These are phyloP conservation scores for Pythium rishiriense DNA, from an alignment of 352 stramenopile genomes.

Conservation along the genomic window DNA sequence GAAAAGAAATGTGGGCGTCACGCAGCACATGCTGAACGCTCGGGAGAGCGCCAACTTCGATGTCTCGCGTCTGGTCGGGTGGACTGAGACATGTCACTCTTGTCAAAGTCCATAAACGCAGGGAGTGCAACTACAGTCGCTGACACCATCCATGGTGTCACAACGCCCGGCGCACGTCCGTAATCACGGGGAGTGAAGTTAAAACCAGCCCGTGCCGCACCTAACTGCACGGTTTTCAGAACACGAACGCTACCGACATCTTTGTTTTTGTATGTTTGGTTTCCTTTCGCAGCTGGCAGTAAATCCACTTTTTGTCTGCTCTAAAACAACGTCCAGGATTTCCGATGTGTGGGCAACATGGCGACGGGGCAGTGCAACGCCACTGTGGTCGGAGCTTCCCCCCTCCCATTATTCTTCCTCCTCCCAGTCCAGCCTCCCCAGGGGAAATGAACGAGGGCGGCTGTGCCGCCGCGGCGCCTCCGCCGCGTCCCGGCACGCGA, in stretches of 20 bases:
- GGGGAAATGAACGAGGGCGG: not conserved
- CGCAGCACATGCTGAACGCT: not conserved
- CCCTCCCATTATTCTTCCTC: not conserved
- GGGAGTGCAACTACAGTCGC: not conserved
- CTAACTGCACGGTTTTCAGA: not conserved
- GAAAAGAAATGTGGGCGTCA: not conserved
- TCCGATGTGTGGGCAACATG: not conserved
- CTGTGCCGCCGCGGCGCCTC: not conserved
- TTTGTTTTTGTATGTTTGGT: not conserved
- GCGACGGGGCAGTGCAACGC: not conserved
- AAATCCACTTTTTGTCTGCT: not conserved
- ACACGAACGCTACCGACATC: not conserved
- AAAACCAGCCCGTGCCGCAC: not conserved
- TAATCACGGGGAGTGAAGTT: slow-evolving; percentile 12
- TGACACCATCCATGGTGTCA: not conserved
- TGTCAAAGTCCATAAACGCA: slow-evolving; percentile 8
- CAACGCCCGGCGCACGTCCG: not conserved
- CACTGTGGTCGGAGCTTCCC: not conserved
- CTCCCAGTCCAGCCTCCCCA: not conserved
- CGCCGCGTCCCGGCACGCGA: not conserved
- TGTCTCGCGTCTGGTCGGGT: slow-evolving; percentile 26
- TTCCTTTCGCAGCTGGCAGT: not conserved
- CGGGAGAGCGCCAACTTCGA: slow-evolving; percentile 26
- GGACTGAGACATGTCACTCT: slow-evolving; percentile 26
- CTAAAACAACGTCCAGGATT: not conserved